Base-by-base conservation (phyloP, 768 basidiomycete genomes). In the Boletus reticuloceps region DNA sequence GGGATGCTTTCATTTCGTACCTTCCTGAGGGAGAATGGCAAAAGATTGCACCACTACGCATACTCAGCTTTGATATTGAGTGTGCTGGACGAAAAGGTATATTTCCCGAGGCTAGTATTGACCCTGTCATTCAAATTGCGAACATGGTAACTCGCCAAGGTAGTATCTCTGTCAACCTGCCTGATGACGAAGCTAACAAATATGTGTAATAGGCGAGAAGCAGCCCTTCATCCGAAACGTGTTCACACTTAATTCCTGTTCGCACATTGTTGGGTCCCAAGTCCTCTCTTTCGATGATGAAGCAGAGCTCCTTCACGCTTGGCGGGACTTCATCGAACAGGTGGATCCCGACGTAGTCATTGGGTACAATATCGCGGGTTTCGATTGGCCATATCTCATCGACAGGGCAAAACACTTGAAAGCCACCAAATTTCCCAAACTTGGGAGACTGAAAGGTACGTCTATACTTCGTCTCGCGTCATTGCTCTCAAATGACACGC, bases 141-240 rank as follows among this genome's bases (percentile, higher is more conserved):
- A 97, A 93, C 70, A 98, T 98, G 97, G 96, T 98, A 12, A 98
- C 95, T 36, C 81, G 90, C 6, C 97, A 99, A 82, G 95, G 95
- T 93, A 74, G 60, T 16, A 4, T 31, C 25, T 2, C 39, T 9
- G 3, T 42, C 12, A 11, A 1, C 22, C n/a, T 20, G 1, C 43
- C 20, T 20, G 22, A 40, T 22, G 22, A 43, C 13, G 10, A 27
- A 34, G 13, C 51, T 63, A n/a, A 67, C 27, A 27, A 40, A 36
- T 32, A n/a, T 25, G 13, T n/a, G 39, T 11, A 39, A 50, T 61
- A 96, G 95, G 96, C 61, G 95, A 98, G 64, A 77, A 77, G 41
- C 86, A 92, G 54, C 97, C 97, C 0, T 99, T 98, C 72, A 87
- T 99, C 57, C 86, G 96, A 14, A 99, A 99, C 61, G 81, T 98